Evolutionary conservation across 1,284 basidiomycete genomes (phyloP), one percentile per base, ranked within the genome.

Genomic region (Acaromyces ingoldii): DNA sequence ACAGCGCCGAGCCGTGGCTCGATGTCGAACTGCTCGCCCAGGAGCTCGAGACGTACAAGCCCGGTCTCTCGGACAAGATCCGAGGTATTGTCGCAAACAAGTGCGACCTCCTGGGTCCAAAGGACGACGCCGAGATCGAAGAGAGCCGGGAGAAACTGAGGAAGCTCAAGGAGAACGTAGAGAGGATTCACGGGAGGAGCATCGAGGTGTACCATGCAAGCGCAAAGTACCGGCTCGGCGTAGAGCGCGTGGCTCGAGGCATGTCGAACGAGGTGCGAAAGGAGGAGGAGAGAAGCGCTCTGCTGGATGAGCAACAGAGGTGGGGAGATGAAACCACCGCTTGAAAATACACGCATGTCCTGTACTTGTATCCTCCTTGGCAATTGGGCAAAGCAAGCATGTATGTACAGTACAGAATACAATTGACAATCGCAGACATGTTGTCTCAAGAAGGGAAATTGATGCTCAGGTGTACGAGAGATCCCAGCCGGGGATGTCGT

Each of bases 41-140:
- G 25, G 91, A 97, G 76, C 79, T 95, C 25, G 89, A 95, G 69
- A 84, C 82, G 54, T 92, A 95, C 43, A 46, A 88, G 70, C 77
- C 81, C 1, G 89, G 88, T 1, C 83, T 96, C 78, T 86, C 85
- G 58, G 70, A 76, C 17, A 85, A 70, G 28, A 62, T 75, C 3
- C 51, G 59, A n/a, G 57, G 76, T 67, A 85, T 99, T 24, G 80
- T 97, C 21, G 52, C 52, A 2, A 54, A 54, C 28, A 54, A 54
- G 28, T 54, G 52, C 30, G 52, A 54, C 22, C n/a, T 26, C 6
- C 49, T 54, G 6, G 49, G 43, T 2, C 37, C 37, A 11, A 38
- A 38, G 15, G 15, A 22, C 13, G 39, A 41, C 5, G 13, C 22
- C 13, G 15, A 13, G 26, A 36, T 15, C n/a, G 13, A 25, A 13